Conservation (phyloP, 164 flowering plant genomes). For the Saururus chinensis region DNA sequence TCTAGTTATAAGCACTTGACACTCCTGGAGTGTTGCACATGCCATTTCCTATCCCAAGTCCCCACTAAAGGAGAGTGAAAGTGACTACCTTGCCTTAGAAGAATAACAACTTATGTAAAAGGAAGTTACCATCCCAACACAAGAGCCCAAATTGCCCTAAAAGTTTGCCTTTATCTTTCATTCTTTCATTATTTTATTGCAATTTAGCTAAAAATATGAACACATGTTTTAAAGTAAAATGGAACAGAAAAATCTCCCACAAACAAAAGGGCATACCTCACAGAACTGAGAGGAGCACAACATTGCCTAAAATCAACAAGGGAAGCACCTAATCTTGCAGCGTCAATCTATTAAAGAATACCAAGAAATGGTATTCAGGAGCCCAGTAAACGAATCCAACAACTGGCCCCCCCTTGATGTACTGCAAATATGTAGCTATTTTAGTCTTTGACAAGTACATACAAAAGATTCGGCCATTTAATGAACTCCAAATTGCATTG, state of each 20-base stretch:
- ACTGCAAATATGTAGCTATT: constrained; percentile 31
- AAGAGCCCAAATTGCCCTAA: too few relatives aligned
- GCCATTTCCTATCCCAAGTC: too few relatives aligned
- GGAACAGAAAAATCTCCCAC: not conserved
- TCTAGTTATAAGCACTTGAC: too few relatives aligned
- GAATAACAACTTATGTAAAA: too few relatives aligned
- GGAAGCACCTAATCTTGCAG: constrained; percentile 44
- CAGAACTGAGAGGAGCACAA: not conserved
- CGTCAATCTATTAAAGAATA: constrained; percentile 83
- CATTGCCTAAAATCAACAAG: constrained; percentile 7
- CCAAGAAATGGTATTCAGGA: constrained; percentile 79
- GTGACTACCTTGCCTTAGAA: too few relatives aligned
- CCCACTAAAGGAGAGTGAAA: too few relatives aligned
- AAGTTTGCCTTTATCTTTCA: too few relatives aligned
- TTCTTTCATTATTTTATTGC: too few relatives aligned
- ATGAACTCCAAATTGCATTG: not conserved
- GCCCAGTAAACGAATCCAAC: constrained; percentile 97
- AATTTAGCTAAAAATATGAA: too few relatives aligned
- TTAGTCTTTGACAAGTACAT: not conserved
- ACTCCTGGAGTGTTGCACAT: too few relatives aligned
- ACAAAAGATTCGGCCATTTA: not conserved
- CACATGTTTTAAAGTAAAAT: too few relatives aligned
- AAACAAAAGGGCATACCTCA: not conserved
- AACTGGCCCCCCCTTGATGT: constrained; percentile 86
- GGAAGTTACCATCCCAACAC: too few relatives aligned